phyloP scores from a whole-genome alignment of 345 rosid genomes.

The Salix viminalis region DNA sequence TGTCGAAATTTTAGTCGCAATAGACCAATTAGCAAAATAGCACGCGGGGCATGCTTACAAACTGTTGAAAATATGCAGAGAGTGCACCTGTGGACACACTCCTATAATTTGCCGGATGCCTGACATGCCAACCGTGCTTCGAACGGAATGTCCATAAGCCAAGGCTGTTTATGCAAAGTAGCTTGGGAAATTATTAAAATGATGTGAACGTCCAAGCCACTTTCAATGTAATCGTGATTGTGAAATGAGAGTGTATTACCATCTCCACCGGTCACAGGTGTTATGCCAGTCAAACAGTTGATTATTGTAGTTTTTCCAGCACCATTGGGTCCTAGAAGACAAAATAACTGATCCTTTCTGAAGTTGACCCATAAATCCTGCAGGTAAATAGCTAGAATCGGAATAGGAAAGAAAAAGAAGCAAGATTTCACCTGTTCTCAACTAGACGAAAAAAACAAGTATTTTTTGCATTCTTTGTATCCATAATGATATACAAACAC shows the following conservation, averaged over 20 bases:
- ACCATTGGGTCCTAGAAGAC: slow-evolving; percentile 96
- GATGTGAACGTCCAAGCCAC: background rate
- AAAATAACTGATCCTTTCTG: slow-evolving; percentile 77
- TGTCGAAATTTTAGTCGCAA: slow-evolving; percentile 5
- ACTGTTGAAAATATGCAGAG: background rate
- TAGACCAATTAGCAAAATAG: background rate
- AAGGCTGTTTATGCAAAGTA: slow-evolving; percentile 45
- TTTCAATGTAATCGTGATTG: background rate
- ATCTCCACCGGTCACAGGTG: slow-evolving; percentile 76
- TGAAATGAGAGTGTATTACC: slow-evolving; percentile 39
- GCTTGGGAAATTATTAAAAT: background rate
- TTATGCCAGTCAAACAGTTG: slow-evolving; percentile 78
- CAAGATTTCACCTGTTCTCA: too few species aligned
- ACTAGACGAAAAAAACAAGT: too few species aligned
- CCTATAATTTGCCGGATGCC: slow-evolving; percentile 71
- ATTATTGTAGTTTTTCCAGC: slow-evolving; percentile 92
- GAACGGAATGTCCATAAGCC: slow-evolving; percentile 65
- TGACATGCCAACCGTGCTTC: slow-evolving; percentile 83
- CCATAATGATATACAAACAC: too few species aligned
- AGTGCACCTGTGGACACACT: slow-evolving; percentile 86
- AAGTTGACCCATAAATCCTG: slow-evolving; percentile 88
- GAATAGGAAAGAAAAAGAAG: background rate
- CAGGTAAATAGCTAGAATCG: slow-evolving; percentile 10
- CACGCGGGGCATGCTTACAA: slow-evolving; percentile 3
- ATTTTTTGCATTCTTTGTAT: too few species aligned